Evolutionary conservation across 768 basidiomycete genomes (phyloP).

Genomic region (Trametes cinnabarina): DNA sequence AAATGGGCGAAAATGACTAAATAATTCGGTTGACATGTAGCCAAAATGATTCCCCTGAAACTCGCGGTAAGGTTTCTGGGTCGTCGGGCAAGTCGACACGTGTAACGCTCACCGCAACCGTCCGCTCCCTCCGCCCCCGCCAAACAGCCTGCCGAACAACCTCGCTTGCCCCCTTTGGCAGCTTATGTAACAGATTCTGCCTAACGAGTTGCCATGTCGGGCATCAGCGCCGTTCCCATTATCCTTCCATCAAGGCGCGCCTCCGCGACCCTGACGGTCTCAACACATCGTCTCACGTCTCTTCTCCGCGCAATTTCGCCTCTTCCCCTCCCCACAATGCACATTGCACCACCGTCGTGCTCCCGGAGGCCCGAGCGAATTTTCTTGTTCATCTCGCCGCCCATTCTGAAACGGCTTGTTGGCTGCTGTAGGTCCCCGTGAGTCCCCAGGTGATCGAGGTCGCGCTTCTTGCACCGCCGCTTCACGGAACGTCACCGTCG

Average conservation of each 20-base stretch:
- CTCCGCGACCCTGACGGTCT: constrained; percentile 15
- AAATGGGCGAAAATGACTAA: constrained; percentile 22
- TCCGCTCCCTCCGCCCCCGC: constrained; percentile 12
- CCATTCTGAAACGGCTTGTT: not conserved
- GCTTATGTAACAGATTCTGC: constrained; percentile 9
- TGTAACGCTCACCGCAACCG: constrained; percentile 25
- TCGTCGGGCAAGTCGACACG: constrained; percentile 23
- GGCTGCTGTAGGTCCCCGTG: constrained; percentile 12
- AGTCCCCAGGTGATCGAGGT: constrained; percentile 8
- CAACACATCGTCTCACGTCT: not conserved
- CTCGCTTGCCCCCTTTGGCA: constrained; percentile 15
- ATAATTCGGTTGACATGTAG: constrained; percentile 23
- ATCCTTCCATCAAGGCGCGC: constrained; percentile 16
- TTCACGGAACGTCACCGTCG: constrained; percentile 4
- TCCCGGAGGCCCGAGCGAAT: not conserved
- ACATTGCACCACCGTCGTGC: not conserved
- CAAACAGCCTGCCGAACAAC: constrained; percentile 11
- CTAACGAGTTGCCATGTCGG: constrained; percentile 7
- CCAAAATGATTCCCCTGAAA: constrained; percentile 30
- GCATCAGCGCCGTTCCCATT: constrained; percentile 12
- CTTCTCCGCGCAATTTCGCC: not conserved
- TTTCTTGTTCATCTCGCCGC: not conserved
- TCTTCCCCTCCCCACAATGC: not conserved
- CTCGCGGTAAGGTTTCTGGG: constrained; percentile 17
- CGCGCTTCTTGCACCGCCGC: constrained; percentile 9